phyloP scores from a whole-genome alignment of 192 early-diverging fungal genomes.

The Backusella tuberculispora region DNA sequence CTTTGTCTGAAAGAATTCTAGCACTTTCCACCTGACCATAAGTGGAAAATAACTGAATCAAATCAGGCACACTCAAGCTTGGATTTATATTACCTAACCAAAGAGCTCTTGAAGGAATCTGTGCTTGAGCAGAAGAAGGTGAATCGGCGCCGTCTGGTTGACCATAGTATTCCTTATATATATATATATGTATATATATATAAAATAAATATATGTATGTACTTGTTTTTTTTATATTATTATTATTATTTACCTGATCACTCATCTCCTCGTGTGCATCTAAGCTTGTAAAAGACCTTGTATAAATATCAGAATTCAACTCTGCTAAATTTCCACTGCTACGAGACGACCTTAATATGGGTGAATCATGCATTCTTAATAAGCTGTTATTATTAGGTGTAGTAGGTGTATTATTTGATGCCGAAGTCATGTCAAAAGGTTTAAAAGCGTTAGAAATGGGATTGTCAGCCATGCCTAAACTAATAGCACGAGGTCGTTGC shows the following conservation, averaged over 20 bases:
- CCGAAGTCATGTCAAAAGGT: slow-evolving; percentile 16
- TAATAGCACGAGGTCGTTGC: slow-evolving; percentile 31
- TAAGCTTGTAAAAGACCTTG: slow-evolving; percentile 4
- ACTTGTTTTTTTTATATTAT: background rate
- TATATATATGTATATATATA: slow-evolving; percentile 11
- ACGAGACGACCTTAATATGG: slow-evolving; percentile 7
- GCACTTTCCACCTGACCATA: slow-evolving; percentile 92
- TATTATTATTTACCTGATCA: slow-evolving; percentile 12
- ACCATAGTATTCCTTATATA: slow-evolving; percentile 24
- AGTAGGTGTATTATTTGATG: background rate
- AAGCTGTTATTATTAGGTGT: background rate
- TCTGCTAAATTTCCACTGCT: slow-evolving; percentile 11
- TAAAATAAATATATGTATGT: background rate
- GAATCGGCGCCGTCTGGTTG: slow-evolving; percentile 22
- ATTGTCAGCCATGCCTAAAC: slow-evolving; percentile 34
- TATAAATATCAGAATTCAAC: slow-evolving; percentile 14
- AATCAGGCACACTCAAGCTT: slow-evolving; percentile 75
- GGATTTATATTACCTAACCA: slow-evolving; percentile 96
- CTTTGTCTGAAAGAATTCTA: slow-evolving; percentile 90
- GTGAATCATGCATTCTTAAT: slow-evolving; percentile 8
- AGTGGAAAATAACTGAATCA: slow-evolving; percentile 80
- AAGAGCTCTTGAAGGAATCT: slow-evolving; percentile 83
- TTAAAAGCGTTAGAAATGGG: slow-evolving; percentile 20
- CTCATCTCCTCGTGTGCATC: slow-evolving; percentile 12
- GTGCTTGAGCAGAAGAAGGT: slow-evolving; percentile 40